Conservation (phyloP, 116 monocot genomes). For the Zostera marina region DNA sequence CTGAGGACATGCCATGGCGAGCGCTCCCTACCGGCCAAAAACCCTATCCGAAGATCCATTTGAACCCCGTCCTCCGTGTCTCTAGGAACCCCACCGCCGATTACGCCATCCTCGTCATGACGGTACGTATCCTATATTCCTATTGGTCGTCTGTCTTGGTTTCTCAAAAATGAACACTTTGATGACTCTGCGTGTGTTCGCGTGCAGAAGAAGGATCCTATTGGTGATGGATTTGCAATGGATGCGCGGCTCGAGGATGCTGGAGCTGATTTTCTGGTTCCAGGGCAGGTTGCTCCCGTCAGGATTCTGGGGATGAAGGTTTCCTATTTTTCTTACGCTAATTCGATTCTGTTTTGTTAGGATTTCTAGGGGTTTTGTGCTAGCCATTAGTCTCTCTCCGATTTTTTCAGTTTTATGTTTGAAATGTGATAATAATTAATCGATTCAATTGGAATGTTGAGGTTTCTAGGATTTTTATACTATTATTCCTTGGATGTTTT, state of each 20-base stretch:
- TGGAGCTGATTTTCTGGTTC: constrained; percentile 79
- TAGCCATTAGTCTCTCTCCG: too few species aligned
- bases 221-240: constrained; percentile 67
- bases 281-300: constrained; percentile 61
- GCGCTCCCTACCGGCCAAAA: constrained; percentile 32
- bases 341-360: too few species aligned
- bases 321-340: neutral
- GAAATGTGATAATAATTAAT: too few species aligned
- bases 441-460: too few species aligned
- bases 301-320: constrained; percentile 83
- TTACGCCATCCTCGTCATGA: constrained; percentile 75
- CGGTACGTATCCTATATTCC: too few species aligned
- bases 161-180: neutral
- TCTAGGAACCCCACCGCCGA: constrained; percentile 24
- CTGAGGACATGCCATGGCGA: constrained; percentile 84
- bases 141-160: neutral
- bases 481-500: too few species aligned
- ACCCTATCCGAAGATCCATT: constrained; percentile 68
- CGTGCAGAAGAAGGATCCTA: constrained; percentile 48
- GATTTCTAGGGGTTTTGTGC: too few species aligned
- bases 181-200: neutral
- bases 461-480: too few species aligned
- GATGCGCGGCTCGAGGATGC: constrained; percentile 72
- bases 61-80: constrained; percentile 57
- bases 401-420: too few species aligned